Percentiles rank a stretch among this genome's conserved stretches.
Evolutionary conservation across 164 flowering plant genomes (phyloP).

Genomic region (Cinnamomum chago): DNA sequence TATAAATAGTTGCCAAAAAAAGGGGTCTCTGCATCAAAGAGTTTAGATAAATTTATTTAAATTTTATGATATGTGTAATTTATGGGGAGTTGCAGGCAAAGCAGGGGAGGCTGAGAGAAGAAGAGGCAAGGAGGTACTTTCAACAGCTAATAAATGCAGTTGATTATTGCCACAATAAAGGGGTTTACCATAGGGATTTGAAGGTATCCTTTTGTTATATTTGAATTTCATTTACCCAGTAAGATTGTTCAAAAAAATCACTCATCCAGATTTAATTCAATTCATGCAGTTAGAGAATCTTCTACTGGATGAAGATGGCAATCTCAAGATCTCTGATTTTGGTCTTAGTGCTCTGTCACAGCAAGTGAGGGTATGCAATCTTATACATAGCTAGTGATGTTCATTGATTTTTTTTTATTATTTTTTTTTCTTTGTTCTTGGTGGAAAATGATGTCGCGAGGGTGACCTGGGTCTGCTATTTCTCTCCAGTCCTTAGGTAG

Average conservation of each 20-base stretch:
- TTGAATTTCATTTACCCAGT: background rate
- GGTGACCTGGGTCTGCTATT: no score
- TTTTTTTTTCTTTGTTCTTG: no score
- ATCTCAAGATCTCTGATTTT: constrained; percentile 68
- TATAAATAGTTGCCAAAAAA: no score
- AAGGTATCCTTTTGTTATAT: background rate
- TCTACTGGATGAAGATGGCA: constrained; percentile 59
- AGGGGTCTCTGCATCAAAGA: no score
- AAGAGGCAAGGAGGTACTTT: constrained; percentile 16
- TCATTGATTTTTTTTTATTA: background rate
- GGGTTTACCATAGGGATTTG: constrained; percentile 18
- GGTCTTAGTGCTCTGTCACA: constrained; percentile 60
- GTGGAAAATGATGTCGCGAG: no score
- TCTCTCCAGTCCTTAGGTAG: no score
- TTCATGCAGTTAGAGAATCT: constrained; percentile 41
- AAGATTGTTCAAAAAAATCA: background rate
- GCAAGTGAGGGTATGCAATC: constrained; percentile 8
- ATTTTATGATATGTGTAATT: background rate
- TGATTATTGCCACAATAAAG: constrained; percentile 18
- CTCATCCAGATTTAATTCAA: background rate
- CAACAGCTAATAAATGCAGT: constrained; percentile 18
- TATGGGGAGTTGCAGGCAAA: constrained; percentile 9
- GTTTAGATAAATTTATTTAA: no score
- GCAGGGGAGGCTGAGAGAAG: constrained; percentile 13
- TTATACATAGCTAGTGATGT: background rate